Evolutionary conservation across 305 asterid species (phyloP), one percentile per base, ranked within the genome.

Genomic region (Solanum aculeatissimum): DNA sequence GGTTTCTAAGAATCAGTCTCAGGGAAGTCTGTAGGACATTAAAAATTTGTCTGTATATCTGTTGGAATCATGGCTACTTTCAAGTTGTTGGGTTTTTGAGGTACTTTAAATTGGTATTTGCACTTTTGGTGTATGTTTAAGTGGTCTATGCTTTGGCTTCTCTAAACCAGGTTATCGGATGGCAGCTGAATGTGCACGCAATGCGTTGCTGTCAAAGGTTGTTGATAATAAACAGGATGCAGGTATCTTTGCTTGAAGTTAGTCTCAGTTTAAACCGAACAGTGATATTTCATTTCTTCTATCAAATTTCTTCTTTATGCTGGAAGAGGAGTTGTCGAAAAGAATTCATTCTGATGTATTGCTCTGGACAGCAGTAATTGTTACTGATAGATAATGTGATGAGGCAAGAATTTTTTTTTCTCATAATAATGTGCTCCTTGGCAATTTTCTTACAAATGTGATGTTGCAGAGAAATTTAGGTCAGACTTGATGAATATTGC

Each of bases 141-240:
- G 71, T 19, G 21, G 60, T 60, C 49, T 15, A 42, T 55, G 63
- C 43, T 84, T 81, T 25, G 40, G 70, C 70, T 62, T 62, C 70
- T 62, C n/a, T 15, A 63, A 27, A 38, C 77, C 87, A 95, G 98
- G 97, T 63, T 95, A 88, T 69, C 98, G 98, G 18, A 90, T 93
- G 97, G 98, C 97, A 32, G 91, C 93, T 66, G 98, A 95, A 86
- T 92, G 96, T 88, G 96, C 98, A 11, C 89, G 93, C 85, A 87
- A 88, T 85, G 97, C 97, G 10, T 86, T 95, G 90, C 88, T 93
- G 88, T 93, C 91, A 89, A 95, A 87, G 88, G 97, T 90, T 43
- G 91, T 92, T 16, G 98, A 95, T 84, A 93, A 95, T 68, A 95
- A 93, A 83, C 86, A 85, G 71, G 95, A 95, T 88, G 92, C 94